phyloP scores from a whole-genome alignment of 768 basidiomycete genomes.

The Thelephora aurantiotincta region DNA sequence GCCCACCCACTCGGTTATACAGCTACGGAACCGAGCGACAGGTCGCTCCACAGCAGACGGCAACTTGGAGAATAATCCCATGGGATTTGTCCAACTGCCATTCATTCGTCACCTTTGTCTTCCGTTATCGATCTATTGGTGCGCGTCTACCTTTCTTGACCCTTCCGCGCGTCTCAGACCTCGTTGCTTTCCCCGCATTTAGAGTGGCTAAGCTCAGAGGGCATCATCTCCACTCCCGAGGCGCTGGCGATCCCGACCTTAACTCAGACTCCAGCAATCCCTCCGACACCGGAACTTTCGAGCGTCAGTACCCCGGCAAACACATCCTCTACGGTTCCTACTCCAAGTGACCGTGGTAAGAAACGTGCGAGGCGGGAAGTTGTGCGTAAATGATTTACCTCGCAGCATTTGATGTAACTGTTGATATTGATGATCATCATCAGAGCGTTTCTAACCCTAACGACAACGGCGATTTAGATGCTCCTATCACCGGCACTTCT shows the following conservation, averaged over 20 bases:
- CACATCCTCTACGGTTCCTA: not conserved
- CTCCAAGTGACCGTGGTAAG: not conserved
- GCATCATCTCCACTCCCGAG: not conserved
- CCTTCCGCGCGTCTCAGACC: not conserved
- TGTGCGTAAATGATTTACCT: not conserved
- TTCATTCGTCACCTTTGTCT: slow-evolving; percentile 54
- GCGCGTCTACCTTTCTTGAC: not conserved
- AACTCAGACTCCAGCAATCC: not conserved
- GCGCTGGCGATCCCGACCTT: not conserved
- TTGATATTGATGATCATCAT: too few species aligned
- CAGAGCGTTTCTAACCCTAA: too few species aligned
- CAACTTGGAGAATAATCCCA: slow-evolving; percentile 41
- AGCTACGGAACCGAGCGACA: slow-evolving; percentile 35
- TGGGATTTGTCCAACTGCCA: slow-evolving; percentile 24
- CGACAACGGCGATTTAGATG: too few species aligned
- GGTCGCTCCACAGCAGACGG: slow-evolving; percentile 25
- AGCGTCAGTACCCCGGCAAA: not conserved
- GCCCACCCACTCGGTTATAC: not conserved
- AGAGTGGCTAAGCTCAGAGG: too few species aligned
- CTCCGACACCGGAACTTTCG: not conserved
- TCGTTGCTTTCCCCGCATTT: too few species aligned
- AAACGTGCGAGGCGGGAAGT: not conserved
- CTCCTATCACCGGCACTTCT: too few species aligned
- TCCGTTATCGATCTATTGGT: slow-evolving; percentile 49
- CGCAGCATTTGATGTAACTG: too few species aligned